These are phyloP conservation scores for Diplodia seriata DNA, from an alignment of 2,329 filamentous ascomycete genomes.

Conservation along the genomic window DNA sequence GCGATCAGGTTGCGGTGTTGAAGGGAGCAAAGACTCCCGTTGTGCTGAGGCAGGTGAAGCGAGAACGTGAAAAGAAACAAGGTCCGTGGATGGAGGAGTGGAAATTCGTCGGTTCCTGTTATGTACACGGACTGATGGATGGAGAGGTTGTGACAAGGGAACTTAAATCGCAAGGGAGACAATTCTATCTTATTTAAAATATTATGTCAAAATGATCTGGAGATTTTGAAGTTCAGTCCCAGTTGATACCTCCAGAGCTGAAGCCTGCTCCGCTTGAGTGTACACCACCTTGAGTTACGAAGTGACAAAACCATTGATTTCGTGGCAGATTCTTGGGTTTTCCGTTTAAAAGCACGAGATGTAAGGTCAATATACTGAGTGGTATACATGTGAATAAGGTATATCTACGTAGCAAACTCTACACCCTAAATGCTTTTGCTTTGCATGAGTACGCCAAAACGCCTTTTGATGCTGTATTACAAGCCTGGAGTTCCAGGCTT, in stretches of 20 bases:
- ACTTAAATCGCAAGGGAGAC: too few species aligned
- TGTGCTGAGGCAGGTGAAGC: neutral
- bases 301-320: too few species aligned
- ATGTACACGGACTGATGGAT: conserved; percentile 27
- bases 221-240: too few species aligned
- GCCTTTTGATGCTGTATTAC: neutral
- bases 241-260: too few species aligned
- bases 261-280: too few species aligned
- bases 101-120: conserved; percentile 6
- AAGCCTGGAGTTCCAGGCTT: neutral
- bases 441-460: neutral
- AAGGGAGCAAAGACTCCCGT: conserved; percentile 22
- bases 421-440: neutral
- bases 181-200: too few species aligned
- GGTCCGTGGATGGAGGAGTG: neutral
- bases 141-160: conserved; percentile 2
- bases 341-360: neutral
- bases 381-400: neutral
- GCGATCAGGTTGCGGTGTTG: conserved; percentile 14
- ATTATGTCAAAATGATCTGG: too few species aligned
- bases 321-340: neutral
- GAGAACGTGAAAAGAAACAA: too few species aligned
- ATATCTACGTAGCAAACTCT: neutral
- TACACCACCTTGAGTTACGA: too few species aligned
- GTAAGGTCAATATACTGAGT: too few species aligned